Percentiles rank a stretch among this genome's conserved stretches.
Conservation (phyloP, 345 rosid species). For the Capsella bursapastoris region DNA sequence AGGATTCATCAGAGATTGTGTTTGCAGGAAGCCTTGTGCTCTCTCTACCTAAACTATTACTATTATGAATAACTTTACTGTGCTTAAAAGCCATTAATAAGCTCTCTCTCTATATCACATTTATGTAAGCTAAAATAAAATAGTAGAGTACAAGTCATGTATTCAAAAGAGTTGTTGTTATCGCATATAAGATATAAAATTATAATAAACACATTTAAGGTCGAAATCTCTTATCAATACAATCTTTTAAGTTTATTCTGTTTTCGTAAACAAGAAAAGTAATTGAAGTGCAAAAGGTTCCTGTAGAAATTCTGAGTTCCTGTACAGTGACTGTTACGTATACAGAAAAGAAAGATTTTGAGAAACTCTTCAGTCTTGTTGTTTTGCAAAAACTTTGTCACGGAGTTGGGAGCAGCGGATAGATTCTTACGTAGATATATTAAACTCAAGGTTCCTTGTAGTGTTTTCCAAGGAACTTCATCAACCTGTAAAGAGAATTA, state of each 20-base stretch:
- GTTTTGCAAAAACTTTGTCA: conserved; percentile 26
- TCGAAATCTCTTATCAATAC: too few species aligned
- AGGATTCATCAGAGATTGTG: background rate
- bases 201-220: too few species aligned
- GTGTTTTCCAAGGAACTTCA: conserved; percentile 14
- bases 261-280: too few species aligned
- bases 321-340: too few species aligned
- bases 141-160: background rate
- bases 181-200: too few species aligned
- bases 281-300: too few species aligned
- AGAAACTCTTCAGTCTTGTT: conserved; percentile 21
- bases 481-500: conserved; percentile 13
- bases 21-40: conserved; percentile 4
- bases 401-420: conserved; percentile 26
- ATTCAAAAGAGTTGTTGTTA: background rate
- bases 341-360: too few species aligned
- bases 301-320: too few species aligned
- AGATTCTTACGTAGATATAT: conserved; percentile 29
- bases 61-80: background rate
- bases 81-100: background rate
- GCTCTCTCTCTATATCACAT: background rate
- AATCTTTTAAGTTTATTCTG: too few species aligned
- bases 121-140: background rate
- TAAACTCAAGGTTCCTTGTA: conserved; percentile 22
- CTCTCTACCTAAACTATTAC: background rate